Conservation (phyloP, 352 stramenopile species). For the Pseudoperonospora humuli region DNA sequence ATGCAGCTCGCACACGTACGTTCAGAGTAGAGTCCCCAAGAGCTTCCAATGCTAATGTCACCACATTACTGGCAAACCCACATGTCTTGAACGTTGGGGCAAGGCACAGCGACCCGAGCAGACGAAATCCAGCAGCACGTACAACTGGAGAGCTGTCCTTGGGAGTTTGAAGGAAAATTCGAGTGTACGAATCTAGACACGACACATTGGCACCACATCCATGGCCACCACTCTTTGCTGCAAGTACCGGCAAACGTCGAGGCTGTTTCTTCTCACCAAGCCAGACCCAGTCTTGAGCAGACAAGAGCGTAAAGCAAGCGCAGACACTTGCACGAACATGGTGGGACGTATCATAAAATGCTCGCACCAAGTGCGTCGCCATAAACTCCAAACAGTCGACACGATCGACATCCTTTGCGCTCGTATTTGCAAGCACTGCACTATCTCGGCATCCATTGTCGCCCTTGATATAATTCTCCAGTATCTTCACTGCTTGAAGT, state of each 20-base stretch:
- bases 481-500: slow-evolving; percentile 79
- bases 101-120: slow-evolving; percentile 71
- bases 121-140: slow-evolving; percentile 64
- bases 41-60: slow-evolving; percentile 53
- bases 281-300: slow-evolving; percentile 51
- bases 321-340: slow-evolving; percentile 82
- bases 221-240: slow-evolving; percentile 26
- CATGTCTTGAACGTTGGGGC: slow-evolving; percentile 69
- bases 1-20: slow-evolving; percentile 73
- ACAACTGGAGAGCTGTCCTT: slow-evolving; percentile 76
- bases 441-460: slow-evolving; percentile 21
- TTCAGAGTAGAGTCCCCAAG: slow-evolving; percentile 75
- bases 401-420: slow-evolving; percentile 13
- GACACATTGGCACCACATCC: slow-evolving; percentile 24
- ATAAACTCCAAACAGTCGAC: slow-evolving; percentile 68
- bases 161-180: slow-evolving; percentile 68
- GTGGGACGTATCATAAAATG: slow-evolving; percentile 80
- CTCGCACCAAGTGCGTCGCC: slow-evolving; percentile 66
- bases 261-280: slow-evolving; percentile 40
- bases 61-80: slow-evolving; percentile 55
- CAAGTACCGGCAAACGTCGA: slow-evolving; percentile 25
- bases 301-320: slow-evolving; percentile 81
- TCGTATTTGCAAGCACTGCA: background rate
- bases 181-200: slow-evolving; percentile 57
- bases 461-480: slow-evolving; percentile 86